These are phyloP conservation scores for Penicillium griseofulvum DNA, from an alignment of 2,329 filamentous ascomycete species.

Conservation along the genomic window DNA sequence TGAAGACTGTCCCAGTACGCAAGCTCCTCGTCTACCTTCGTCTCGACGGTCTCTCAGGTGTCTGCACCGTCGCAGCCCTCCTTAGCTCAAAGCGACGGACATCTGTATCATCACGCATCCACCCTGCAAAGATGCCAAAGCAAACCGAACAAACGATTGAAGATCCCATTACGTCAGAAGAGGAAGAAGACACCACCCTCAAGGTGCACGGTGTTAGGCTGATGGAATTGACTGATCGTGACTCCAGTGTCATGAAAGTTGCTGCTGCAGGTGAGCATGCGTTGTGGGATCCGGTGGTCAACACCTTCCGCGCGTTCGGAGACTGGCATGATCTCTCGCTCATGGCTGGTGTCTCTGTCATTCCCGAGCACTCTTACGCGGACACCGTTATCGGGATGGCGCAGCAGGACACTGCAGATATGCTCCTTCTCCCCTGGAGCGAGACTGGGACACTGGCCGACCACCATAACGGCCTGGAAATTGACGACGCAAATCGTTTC, in stretches of 20 bases:
- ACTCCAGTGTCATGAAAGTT: conserved; percentile 92
- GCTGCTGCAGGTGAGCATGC: conserved; percentile 74
- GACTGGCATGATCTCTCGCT: conserved; percentile 79
- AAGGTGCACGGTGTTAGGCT: conserved; percentile 83
- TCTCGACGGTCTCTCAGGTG: conserved; percentile 76
- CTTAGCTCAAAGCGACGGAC: conserved; percentile 58
- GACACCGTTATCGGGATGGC: conserved; percentile 72
- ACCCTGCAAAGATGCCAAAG: conserved; percentile 32
- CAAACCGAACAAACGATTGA: conserved; percentile 22
- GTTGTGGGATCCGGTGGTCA: conserved; percentile 77
- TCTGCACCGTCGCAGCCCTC: conserved; percentile 79
- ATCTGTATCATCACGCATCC: conserved; percentile 31
- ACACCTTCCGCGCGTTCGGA: conserved; percentile 85
- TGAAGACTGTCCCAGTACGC: conserved; percentile 54
- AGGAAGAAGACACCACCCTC: conserved; percentile 46
- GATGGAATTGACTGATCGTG: conserved; percentile 83
- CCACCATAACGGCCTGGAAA: conserved; percentile 50
- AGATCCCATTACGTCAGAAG: conserved; percentile 19
- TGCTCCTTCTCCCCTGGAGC: conserved; percentile 86
- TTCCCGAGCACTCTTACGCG: conserved; percentile 74
- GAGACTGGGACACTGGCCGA: conserved; percentile 75
- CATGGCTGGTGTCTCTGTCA: conserved; percentile 75
- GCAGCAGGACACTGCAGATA: conserved; percentile 66
- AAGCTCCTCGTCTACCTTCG: conserved; percentile 77
- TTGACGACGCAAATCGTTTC: conserved; percentile 58